Evolutionary conservation across 2,329 filamentous ascomycete genomes (phyloP).

Genomic region (Penicillium sp.): DNA sequence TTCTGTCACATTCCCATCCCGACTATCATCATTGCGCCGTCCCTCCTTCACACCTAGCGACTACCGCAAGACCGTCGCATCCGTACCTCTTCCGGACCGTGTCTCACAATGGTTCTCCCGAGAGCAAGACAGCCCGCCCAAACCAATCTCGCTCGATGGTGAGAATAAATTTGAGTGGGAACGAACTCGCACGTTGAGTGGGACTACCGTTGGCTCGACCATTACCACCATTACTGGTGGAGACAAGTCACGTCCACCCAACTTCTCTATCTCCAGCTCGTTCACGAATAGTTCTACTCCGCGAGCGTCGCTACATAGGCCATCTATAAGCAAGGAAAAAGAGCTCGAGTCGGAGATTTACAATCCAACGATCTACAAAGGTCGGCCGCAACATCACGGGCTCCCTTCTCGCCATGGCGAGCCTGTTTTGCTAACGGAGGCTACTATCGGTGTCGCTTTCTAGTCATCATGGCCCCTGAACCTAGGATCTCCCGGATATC

Average conservation of each 20-base stretch:
- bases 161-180: constrained; percentile 25
- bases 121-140: constrained; percentile 10
- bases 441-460: not conserved
- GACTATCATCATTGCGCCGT: constrained; percentile 22
- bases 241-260: constrained; percentile 15
- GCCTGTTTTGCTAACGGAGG: not conserved
- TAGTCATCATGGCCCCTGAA: not conserved
- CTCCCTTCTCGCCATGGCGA: not conserved
- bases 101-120: constrained; percentile 36
- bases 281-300: constrained; percentile 17
- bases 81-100: constrained; percentile 26
- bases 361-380: constrained; percentile 29
- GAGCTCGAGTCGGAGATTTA: constrained; percentile 17
- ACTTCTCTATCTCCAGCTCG: constrained; percentile 32
- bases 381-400: constrained; percentile 18
- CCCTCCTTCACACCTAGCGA: constrained; percentile 22
- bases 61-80: constrained; percentile 13
- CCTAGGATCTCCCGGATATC: not conserved
- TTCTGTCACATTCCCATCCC: constrained; percentile 23
- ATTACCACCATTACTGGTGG: constrained; percentile 24
- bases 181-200: constrained; percentile 36
- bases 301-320: constrained; percentile 13
- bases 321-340: constrained; percentile 19
- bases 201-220: constrained; percentile 35
- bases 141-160: constrained; percentile 15